These are phyloP conservation scores for Vitis cinerea DNA, from an alignment of 164 flowering plant species.

Conservation along the genomic window DNA sequence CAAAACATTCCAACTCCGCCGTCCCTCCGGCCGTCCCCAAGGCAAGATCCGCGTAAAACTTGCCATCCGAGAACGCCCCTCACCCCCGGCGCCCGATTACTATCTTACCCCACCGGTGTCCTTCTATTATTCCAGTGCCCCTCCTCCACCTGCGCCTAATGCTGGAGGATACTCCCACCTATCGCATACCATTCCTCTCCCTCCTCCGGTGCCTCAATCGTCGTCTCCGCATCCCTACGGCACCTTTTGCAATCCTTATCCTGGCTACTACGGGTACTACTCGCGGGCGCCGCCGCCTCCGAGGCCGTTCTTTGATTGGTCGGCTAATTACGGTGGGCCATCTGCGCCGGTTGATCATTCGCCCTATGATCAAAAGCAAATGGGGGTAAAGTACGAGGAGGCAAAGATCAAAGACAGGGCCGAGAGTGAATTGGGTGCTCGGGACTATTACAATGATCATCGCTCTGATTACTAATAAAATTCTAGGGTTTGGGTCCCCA, in stretches of 20 bases:
- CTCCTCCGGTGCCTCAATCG: conserved; percentile 7
- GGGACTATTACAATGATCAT: conserved; percentile 55
- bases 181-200: conserved; percentile 23
- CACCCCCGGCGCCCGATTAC: conserved; percentile 39
- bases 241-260: conserved; percentile 31
- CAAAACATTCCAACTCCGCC: conserved; percentile 51
- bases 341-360: conserved; percentile 77
- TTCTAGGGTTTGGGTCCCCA: neutral
- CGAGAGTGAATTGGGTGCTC: conserved; percentile 36
- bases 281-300: conserved; percentile 40
- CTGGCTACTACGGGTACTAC: conserved; percentile 48
- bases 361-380: conserved; percentile 44
- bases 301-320: conserved; percentile 48
- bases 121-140: conserved; percentile 50
- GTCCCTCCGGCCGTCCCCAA: conserved; percentile 91
- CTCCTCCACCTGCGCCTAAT: conserved; percentile 34
- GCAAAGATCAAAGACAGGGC: conserved; percentile 61
- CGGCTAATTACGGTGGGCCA: conserved; percentile 43
- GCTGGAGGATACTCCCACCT: conserved; percentile 30
- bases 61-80: conserved; percentile 48
- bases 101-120: conserved; percentile 36
- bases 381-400: conserved; percentile 63
- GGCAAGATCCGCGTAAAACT: conserved; percentile 74
- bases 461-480: conserved; percentile 37
- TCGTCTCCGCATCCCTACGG: conserved; percentile 22